Percentiles rank a stretch among this genome's conserved stretches.
Conservation (phyloP, 2,329 filamentous ascomycete species). For the Microcyclospora tardicrescens region DNA sequence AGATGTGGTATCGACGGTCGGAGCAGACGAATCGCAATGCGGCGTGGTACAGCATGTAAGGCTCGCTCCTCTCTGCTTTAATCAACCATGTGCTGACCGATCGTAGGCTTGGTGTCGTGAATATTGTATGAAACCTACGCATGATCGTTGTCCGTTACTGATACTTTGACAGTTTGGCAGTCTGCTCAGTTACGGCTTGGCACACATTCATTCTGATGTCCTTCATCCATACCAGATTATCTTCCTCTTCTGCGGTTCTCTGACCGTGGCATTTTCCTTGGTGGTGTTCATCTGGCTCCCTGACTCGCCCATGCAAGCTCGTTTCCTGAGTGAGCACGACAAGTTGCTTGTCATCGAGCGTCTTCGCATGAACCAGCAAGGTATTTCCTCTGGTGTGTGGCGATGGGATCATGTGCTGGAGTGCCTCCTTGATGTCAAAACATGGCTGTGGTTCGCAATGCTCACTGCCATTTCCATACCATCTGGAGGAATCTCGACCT, state of each 20-base stretch:
- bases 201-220: conserved; percentile 11
- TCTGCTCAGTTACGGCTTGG: conserved; percentile 17
- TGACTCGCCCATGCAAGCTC: conserved; percentile 48
- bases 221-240: conserved; percentile 15
- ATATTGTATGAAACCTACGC: conserved; percentile 10
- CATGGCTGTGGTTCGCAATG: conserved; percentile 42
- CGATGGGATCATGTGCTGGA: conserved; percentile 44
- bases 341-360: conserved; percentile 47
- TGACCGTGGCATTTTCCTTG: conserved; percentile 40
- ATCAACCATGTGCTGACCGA: no score
- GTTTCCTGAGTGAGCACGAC: conserved; percentile 44
- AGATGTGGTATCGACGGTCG: conserved; percentile 16
- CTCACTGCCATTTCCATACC: conserved; percentile 41
- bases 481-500: conserved; percentile 45
- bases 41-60: conserved; percentile 17
- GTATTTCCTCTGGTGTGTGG: conserved; percentile 32
- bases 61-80: no score
- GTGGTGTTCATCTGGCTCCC: conserved; percentile 48
- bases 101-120: conserved; percentile 13
- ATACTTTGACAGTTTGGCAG: conserved; percentile 12
- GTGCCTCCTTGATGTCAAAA: conserved; percentile 44
- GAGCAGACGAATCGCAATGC: conserved; percentile 19
- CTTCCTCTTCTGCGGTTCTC: conserved; percentile 20
- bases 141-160: neutral
- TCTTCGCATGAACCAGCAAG: conserved; percentile 29